Evolutionary conservation across 768 basidiomycete species (phyloP), one percentile per base, ranked within the genome.

Genomic region (Leccinum sublutescens): DNA sequence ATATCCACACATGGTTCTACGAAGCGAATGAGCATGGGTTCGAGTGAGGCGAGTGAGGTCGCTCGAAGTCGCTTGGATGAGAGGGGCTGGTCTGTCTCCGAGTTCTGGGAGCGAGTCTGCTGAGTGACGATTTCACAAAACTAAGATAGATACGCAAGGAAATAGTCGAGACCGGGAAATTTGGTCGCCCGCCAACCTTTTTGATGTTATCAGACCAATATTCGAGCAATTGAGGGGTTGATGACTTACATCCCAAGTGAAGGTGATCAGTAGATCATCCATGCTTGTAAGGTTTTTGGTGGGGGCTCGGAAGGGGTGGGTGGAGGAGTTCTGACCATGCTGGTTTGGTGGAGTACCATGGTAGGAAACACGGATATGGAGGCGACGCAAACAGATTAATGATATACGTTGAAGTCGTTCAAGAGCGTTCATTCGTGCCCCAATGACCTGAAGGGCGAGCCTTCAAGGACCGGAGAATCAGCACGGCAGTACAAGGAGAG

Each of bases 111-210:
- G 27, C 27, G 7, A 27, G 27, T 27, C 27, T 27, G 27, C 27
- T 27, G 27, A 27, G 27, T 27, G 27, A 21, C 21, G 21, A 21
- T 21, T 21, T 21, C 21, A 21, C 21, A 21, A 21, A 21, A 21
- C 21, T 21, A 21, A 21, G 21, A 21, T 21, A 21, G 21, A 21
- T 21, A 21, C 21, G 21, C 21, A 21, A 21, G 21, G 21, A 21
- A 21, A 93, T 51, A 98, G 71, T 99, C 97, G 17, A 95, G 91
- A 4, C 97, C 97, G 1, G 97, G 96, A 34, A 96, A 86, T 76
- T 98, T 99, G 5, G 95, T 96, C 3, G 96, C 98, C 64, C 93
- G 81, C 96, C 97, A 99, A 53, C 97, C 97, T 67, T 92, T 82
- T 76, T 92, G 85, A 55, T 95, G 86, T 93, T 97, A 60, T 34